phyloP scores from a whole-genome alignment of 2,329 filamentous ascomycete genomes.

The Endocalyx cinctus region DNA sequence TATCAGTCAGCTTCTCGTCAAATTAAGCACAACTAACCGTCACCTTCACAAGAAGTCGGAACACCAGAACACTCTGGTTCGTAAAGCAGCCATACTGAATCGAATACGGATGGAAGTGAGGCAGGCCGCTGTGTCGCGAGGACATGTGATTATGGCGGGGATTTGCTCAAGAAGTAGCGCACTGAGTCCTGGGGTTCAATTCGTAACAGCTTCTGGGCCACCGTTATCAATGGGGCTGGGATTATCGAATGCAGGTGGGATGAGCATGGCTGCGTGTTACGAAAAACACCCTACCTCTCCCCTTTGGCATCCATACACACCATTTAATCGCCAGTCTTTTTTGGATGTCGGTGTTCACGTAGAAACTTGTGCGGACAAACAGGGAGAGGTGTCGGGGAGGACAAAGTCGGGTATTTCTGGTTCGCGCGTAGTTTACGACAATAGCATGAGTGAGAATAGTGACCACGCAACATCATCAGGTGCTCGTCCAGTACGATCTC shows the following conservation, averaged over 20 bases:
- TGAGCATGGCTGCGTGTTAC: conserved; percentile 24
- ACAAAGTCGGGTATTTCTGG: background rate
- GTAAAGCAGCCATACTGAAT: conserved; percentile 64
- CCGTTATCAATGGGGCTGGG: too few species aligned
- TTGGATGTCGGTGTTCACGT: too few species aligned
- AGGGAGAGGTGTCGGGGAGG: background rate
- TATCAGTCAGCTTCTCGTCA: conserved; percentile 40
- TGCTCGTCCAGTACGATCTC: too few species aligned
- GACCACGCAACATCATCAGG: background rate
- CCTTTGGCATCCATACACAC: conserved; percentile 24
- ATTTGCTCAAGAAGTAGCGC: conserved; percentile 29
- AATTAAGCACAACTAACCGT: too few species aligned
- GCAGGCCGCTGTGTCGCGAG: conserved; percentile 28
- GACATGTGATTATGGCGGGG: conserved; percentile 26
- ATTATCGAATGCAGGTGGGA: too few species aligned
- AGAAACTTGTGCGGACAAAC: too few species aligned
- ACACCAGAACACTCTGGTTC: conserved; percentile 47
- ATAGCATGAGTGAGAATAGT: background rate
- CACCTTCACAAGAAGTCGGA: conserved; percentile 37
- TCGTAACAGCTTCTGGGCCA: conserved; percentile 20
- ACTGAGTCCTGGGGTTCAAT: conserved; percentile 29
- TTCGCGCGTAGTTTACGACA: background rate
- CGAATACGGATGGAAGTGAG: conserved; percentile 45
- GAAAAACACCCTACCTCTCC: conserved; percentile 18
- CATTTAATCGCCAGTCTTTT: too few species aligned